Conservation (phyloP, 2,329 filamentous ascomycete genomes). For the Scedosporium boydii region DNA sequence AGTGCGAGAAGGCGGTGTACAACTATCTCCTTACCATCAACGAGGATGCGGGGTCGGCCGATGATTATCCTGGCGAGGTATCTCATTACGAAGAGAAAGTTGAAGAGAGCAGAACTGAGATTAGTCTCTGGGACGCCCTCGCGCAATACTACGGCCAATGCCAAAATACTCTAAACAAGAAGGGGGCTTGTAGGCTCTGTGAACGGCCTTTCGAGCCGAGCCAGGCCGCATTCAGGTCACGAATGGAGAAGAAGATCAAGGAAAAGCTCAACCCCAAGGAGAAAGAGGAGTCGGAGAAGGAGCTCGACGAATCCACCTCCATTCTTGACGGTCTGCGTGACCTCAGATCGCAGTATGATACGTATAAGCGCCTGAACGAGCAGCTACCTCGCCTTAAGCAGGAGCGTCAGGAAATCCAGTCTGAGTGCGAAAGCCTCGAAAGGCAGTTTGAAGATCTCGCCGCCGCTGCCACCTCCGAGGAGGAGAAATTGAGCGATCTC, state of each 20-base stretch:
- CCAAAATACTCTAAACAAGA: constrained; percentile 52
- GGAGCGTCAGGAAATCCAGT: constrained; percentile 52
- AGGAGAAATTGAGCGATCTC: constrained; percentile 59
- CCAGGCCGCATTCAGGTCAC: constrained; percentile 46
- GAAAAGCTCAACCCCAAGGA: constrained; percentile 52
- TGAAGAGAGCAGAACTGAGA: constrained; percentile 53
- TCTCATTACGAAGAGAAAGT: constrained; percentile 44
- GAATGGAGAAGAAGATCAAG: constrained; percentile 57
- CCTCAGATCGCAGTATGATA: constrained; percentile 62
- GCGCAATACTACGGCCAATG: constrained; percentile 64
- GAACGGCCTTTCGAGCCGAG: constrained; percentile 56
- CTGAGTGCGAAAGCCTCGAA: constrained; percentile 51
- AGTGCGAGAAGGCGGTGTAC: constrained; percentile 48
- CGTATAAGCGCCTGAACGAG: constrained; percentile 57
- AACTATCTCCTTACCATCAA: constrained; percentile 35
- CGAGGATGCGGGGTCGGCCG: constrained; percentile 32
- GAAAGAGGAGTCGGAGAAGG: constrained; percentile 51
- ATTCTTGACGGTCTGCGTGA: constrained; percentile 51
- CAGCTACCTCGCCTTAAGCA: constrained; percentile 63
- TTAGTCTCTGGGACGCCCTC: constrained; percentile 59
- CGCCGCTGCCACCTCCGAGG: constrained; percentile 51
- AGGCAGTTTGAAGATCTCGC: constrained; percentile 60
- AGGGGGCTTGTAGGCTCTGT: constrained; percentile 71
- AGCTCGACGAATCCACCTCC: constrained; percentile 40
- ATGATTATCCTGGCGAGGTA: constrained; percentile 44